Percentiles rank a stretch among this genome's conserved stretches.
phyloP scores from a whole-genome alignment of 1,139 yeast genomes.

The Debaryomyces sp. region DNA sequence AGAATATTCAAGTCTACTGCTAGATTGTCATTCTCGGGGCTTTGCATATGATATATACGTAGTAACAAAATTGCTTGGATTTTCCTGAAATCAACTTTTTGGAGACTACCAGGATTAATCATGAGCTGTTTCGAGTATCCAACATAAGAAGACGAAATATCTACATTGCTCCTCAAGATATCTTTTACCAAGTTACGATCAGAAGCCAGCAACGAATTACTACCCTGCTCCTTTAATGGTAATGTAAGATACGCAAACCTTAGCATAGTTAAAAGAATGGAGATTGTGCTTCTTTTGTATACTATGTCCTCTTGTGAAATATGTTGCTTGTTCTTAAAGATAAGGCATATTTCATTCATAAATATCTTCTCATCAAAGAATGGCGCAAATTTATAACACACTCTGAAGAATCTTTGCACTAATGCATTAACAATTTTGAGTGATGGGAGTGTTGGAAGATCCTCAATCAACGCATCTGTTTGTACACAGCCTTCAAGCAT shows the following conservation, averaged over 20 bases:
- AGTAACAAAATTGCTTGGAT: constrained; percentile 3
- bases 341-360: constrained; percentile 12
- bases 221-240: background rate
- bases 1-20: background rate
- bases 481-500: background rate
- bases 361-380: constrained; percentile 33
- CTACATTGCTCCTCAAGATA: background rate
- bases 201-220: background rate
- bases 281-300: background rate
- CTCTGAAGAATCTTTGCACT: constrained; percentile 16
- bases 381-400: constrained; percentile 33
- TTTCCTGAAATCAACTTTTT: background rate
- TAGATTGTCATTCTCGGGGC: constrained; percentile 1
- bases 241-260: constrained; percentile 4
- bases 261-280: background rate
- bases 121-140: background rate
- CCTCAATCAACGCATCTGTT: background rate
- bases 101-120: background rate
- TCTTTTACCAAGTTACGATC: background rate
- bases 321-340: background rate
- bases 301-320: background rate
- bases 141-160: background rate
- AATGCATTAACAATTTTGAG: background rate
- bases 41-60: background rate
- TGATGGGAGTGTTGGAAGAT: background rate